Evolutionary conservation across 176 grass and related monocot species (phyloP).

Genomic region (Ensete glaucum): DNA sequence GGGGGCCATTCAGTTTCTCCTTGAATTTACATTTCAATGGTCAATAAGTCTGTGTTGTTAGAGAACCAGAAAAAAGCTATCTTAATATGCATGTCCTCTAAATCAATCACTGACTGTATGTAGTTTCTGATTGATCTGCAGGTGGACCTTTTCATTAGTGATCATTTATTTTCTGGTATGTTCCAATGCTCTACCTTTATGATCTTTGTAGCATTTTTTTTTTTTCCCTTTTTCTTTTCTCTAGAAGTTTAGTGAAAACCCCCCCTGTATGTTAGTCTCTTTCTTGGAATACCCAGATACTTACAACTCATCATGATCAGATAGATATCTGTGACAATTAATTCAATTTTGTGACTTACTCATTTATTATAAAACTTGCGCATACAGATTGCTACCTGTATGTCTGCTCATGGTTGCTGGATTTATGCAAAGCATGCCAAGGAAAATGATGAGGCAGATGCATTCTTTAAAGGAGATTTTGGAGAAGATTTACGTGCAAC

Average conservation of each 20-base stretch:
- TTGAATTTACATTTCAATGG: not conserved
- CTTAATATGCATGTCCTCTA: too few species aligned
- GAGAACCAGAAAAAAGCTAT: not conserved
- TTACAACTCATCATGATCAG: too few species aligned
- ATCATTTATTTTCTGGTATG: slow-evolving; percentile 23
- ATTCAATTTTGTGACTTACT: not conserved
- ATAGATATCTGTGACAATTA: too few species aligned
- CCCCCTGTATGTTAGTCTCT: not conserved
- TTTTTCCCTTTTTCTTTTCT: not conserved
- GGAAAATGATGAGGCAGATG: slow-evolving; percentile 2
- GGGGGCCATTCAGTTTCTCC: not conserved
- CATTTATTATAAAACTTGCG: not conserved
- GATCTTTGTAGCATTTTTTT: not conserved
- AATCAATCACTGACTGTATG: not conserved
- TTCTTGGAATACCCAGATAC: too few species aligned
- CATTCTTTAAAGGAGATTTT: slow-evolving; percentile 6
- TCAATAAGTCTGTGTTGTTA: not conserved
- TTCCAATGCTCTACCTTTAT: not conserved
- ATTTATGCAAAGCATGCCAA: not conserved
- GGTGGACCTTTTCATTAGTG: slow-evolving; percentile 22
- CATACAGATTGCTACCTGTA: slow-evolving; percentile 12
- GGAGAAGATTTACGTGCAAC: slow-evolving; percentile 1
- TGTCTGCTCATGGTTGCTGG: slow-evolving; percentile 28
- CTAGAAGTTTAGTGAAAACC: not conserved
- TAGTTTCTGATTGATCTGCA: slow-evolving; percentile 9